Evolutionary conservation across 1,139 yeast species (phyloP), one percentile per base, ranked within the genome.

Genomic region (Debaryomycetaceae sp.): DNA sequence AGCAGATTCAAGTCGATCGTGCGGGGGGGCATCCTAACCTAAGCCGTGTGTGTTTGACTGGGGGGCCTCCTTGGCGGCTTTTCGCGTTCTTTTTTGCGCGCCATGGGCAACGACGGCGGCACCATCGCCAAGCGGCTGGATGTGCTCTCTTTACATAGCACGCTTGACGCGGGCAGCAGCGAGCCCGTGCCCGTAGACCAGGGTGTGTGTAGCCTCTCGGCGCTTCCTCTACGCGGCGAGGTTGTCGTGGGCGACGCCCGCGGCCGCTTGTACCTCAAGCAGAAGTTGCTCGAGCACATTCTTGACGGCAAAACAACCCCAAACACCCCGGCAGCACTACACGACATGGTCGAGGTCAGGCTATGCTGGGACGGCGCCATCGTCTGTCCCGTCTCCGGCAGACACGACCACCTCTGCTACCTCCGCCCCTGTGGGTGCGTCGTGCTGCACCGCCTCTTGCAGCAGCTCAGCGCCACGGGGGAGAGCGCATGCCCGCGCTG

Each of bases 201-300:
- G n/a, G 11, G 32, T 16, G 35, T 34, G 8, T 65, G 72, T 39
- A 46, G 50, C 11, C 30, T 62, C 14, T 49, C 65, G 2, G 48
- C 57, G 6, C 44, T 56, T 10, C 53, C 62, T 1, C 41, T 65
- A 6, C 30, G 42, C 28, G 36, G 36, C 10, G 37, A 36, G 16
- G 36, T 34, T 8, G 60, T 85, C 3, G 84, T 82, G 5, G 74
- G 88, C 18, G 96, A 86, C 54, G 81, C 66, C 48, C 60, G 59
- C 36, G 96, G 96, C 0, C 53, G 63, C 21, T 46, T 88, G n/a
- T 83, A 74, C 51, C 73, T 78, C 41, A 84, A 83, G 43, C 88
- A 82, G 39, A 61, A 79, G 22, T 53, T 84, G 0, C 44, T 88
- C 10, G 82, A 80, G 44, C 66, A 70, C 49, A 49, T 83, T 12